Conservation (phyloP, 2,329 filamentous ascomycete species). For the Colletotrichum scovillei region DNA sequence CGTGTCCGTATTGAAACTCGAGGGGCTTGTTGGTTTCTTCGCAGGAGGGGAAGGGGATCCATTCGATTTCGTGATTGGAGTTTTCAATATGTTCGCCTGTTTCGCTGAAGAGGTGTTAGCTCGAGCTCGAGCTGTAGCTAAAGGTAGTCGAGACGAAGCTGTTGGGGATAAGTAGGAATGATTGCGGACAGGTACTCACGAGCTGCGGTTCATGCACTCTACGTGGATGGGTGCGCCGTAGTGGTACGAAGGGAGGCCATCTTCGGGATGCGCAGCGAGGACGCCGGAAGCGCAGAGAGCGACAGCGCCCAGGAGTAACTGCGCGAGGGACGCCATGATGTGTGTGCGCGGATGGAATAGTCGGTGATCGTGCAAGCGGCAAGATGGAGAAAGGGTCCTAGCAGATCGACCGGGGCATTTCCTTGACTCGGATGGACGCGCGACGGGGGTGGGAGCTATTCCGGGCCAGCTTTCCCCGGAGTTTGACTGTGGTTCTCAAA, state of each 20-base stretch:
- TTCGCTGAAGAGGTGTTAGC: constrained; percentile 64
- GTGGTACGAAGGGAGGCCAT: constrained; percentile 69
- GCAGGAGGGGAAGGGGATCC: constrained; percentile 90
- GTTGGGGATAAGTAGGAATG: rapidly evolving
- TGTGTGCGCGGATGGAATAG: background rate
- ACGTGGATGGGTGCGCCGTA: constrained; percentile 76
- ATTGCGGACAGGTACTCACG: constrained; percentile 52
- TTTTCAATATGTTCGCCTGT: constrained; percentile 92
- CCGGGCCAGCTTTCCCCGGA: constrained; percentile 29
- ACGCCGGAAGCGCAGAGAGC: constrained; percentile 33
- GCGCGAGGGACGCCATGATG: constrained; percentile 17
- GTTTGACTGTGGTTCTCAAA: constrained; percentile 7
- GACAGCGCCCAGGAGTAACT: constrained; percentile 14
- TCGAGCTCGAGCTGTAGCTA: too few relatives aligned
- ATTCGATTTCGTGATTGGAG: constrained; percentile 84
- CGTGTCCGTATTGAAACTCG: constrained; percentile 86
- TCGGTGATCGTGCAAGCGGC: background rate
- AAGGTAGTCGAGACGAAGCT: too few relatives aligned
- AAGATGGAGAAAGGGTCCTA: constrained; percentile 1
- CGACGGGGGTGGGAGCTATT: constrained; percentile 17
- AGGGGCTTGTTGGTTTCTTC: constrained; percentile 87
- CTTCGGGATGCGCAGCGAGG: constrained; percentile 48
- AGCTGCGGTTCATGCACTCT: constrained; percentile 79
- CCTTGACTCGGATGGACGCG: constrained; percentile 24
- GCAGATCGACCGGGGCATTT: constrained; percentile 27